Evolutionary conservation across 441 rosid genomes (phyloP), one percentile per base, ranked within the genome.

Genomic region (Euphorbia celastroides): DNA sequence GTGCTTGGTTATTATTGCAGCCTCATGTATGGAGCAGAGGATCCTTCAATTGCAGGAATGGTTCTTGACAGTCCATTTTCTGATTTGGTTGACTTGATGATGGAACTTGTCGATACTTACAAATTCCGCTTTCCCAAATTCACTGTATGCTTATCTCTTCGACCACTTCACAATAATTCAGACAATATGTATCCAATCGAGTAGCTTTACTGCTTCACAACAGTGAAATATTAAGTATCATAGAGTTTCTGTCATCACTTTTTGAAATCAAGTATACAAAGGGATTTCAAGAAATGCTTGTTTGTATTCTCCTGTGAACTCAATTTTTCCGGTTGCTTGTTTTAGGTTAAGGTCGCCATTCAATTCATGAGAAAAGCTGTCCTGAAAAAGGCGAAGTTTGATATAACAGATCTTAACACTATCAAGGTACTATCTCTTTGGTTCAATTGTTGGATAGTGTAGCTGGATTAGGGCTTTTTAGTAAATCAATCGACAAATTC

Each of bases 11-110:
- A n/a, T n/a, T n/a, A n/a, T n/a, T 79, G 83, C 92, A 93, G 99
- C 87, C 90, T 90, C 77, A 95, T 93, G 22, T 93, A 85, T 77
- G 99, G 99, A 86, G 97, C 93, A 68, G 96, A 88, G 78, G 99
- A 93, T 64, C 95, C 93, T 28, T 89, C 99, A 44, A 85, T 93
- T 26, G 96, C 96, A 79, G 99, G 95, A 73, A 90, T 91, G 96
- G 97, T 93, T 68, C 78, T 93, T 78, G 99, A 93, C 72, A 93
- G 99, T 74, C 96, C 97, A 71, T 93, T 93, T 77, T 88, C 97
- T 51, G 88, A 88, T 83, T 84, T 93, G 69, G 89, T 86, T 82
- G 88, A 89, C 81, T 84, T 93, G 54, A 93, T 93, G 97, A 82
- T 93, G 96, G 99, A 93, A 74, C 90, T 93, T 56, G 99, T 90